Evolutionary conservation across 164 flowering plant species (phyloP), one percentile per base, ranked within the genome.

Genomic region (Vitis cinerea): DNA sequence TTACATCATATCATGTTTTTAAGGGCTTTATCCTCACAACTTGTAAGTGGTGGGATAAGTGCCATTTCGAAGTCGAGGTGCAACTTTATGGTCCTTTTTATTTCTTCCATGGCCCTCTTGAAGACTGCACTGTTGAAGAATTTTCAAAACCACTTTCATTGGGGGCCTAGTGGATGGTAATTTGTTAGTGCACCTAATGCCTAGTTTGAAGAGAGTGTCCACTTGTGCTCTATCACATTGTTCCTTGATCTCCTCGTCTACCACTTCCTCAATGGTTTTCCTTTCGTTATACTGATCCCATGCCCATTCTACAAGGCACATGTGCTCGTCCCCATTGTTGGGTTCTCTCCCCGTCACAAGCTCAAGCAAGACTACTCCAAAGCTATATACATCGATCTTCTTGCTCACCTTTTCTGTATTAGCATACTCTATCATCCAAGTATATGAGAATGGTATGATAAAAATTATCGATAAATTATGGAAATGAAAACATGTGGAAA

Each of bases 311-410:
- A 86, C 94, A 0, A 91, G 83, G 73, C 81, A 63, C 27, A 23
- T 75, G 54, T 87, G 19, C 67, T 83, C 90, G 4, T 73, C 91
- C 91, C 94, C 23, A 6, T 52, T 58, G 7, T 83, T 79, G 13
- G 94, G 27, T 75, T 87, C 86, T 70, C 81, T 83, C 63, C 23
- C 23, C 23, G 23, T 19, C 23, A 19, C 87, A 23, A 94, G 79
- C 57, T 94, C 98, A 13, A 94, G 71, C 0, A 94, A 86, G 0
- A 94, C 97, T 37, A 94, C 98, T 9, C 98, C 98, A 55, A 90
- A 94, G 80, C 98, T 92, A 61, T 90, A 92, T 0, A 90, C 87
- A 65, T 94, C 98, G 9, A 82, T 79, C 83, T 89, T 92, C 78
- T 90, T 92, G 44, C 83, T 87, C 76, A 89, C 90, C 71, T 68